Evolutionary conservation across 345 rosid species (phyloP), one percentile per base, ranked within the genome.

Genomic region (Eucalyptus lansdowneana): DNA sequence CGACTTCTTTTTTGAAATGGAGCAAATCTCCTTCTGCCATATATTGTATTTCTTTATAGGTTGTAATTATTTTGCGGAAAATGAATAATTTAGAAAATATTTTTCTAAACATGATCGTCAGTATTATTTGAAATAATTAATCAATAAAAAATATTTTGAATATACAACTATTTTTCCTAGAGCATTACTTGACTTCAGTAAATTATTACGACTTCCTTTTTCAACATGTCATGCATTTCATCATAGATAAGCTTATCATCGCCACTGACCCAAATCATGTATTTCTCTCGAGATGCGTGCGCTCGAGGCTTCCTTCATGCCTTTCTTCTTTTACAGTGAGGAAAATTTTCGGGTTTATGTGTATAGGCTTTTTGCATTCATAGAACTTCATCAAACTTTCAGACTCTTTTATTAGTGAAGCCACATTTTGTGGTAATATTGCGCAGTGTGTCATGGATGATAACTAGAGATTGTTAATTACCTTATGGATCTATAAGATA

Each of bases 21-120:
- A 62, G 34, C 34, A 62, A 29, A 14, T 5, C 17, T 62, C 16
- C 34, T 62, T 62, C 9, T 4, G 9, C 37, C 34, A 14, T 13
- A 29, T 5, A 62, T 13, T 13, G 31, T 62, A 29, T 3, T 62
- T 62, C 34, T 29, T 62, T 62, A 7, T 29, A 29, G 34, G 34
- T 6, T 62, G 17, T 29, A 6, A 13, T 6, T 62, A 14, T 62
- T 62, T 62, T 15, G 1, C 1, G 0, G 3, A 62, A 62, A 62
- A 62, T 0, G 0, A 29, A 62, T 62, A 6, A 29, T 62, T 62
- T 62, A 6, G 14, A 62, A 62, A 29, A 12, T 29, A 5, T 29
- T 29, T 29, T 62, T 2, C 3, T 12, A 2, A 62, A 29, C 7
- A 2, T 7, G 9, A 29, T 29, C 3, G 1, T 7, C 0, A 29